Conservation (phyloP, 768 basidiomycete species). For the Mycena latifolia region DNA sequence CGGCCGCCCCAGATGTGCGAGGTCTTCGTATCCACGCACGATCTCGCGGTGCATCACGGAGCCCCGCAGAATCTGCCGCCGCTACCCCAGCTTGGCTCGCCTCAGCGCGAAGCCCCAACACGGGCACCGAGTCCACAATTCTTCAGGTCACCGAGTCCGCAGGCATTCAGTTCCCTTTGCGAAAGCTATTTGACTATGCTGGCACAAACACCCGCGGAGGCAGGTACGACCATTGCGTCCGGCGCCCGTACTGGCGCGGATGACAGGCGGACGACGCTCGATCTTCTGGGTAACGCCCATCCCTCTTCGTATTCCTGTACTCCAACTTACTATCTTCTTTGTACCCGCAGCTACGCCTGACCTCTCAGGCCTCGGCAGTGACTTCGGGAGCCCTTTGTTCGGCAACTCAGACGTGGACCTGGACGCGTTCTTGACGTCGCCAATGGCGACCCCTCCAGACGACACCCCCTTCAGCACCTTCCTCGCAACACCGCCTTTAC, state of each 20-base stretch:
- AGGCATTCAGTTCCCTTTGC: not conserved
- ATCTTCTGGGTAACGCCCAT: not conserved
- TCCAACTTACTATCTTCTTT: not conserved
- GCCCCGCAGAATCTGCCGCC: not conserved
- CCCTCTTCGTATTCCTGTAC: not conserved
- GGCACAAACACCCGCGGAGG: not conserved
- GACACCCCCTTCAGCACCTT: slow-evolving; percentile 26
- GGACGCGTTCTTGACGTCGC: slow-evolving; percentile 10
- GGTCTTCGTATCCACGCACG: slow-evolving; percentile 3
- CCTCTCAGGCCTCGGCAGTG: not conserved
- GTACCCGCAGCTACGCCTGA: not conserved
- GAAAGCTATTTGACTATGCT: slow-evolving; percentile 3
- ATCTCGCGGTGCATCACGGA: not conserved
- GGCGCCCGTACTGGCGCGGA: too few species aligned
- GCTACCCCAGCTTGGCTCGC: not conserved
- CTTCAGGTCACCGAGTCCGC: not conserved
- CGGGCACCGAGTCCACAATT: not conserved
- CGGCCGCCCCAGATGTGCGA: slow-evolving; percentile 9
- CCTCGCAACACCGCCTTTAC: slow-evolving; percentile 11
- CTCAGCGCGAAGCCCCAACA: not conserved
- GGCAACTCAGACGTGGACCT: not conserved
- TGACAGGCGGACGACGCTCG: too few species aligned
- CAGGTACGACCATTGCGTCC: not conserved
- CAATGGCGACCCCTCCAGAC: slow-evolving; percentile 17
- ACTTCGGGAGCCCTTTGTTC: not conserved